These are phyloP conservation scores for Niveomyces coronatus DNA, from an alignment of 2,329 filamentous ascomycete species.

Conservation along the genomic window DNA sequence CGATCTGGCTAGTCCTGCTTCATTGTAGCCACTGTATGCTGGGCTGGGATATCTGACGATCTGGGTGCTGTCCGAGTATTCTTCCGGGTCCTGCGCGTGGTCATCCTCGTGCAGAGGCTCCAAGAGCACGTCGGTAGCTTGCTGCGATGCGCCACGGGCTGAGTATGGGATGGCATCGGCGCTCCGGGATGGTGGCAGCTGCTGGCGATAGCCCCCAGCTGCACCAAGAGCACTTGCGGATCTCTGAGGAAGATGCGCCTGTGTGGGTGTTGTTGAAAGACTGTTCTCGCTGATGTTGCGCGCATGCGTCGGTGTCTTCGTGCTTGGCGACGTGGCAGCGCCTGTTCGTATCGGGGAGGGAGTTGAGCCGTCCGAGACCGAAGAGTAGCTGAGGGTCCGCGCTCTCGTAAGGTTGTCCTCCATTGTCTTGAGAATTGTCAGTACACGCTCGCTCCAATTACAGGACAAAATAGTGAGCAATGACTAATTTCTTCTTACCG, in stretches of 20 bases:
- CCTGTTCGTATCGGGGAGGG: constrained; percentile 38
- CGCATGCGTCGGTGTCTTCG: constrained; percentile 14
- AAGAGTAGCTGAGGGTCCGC: constrained; percentile 46
- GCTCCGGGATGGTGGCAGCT: constrained; percentile 33
- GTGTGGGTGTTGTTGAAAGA: constrained; percentile 12
- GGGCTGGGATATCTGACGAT: constrained; percentile 34
- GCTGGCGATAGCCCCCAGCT: constrained; percentile 47
- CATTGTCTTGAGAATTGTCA: constrained; percentile 67
- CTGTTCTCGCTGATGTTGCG: constrained; percentile 24
- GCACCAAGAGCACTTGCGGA: constrained; percentile 55
- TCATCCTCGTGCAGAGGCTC: constrained; percentile 47
- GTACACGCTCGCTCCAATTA: too few relatives aligned
- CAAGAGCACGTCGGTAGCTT: constrained; percentile 33
- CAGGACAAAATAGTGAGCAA: not conserved
- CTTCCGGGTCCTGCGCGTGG: constrained; percentile 19
- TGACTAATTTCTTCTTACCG: constrained; percentile 44
- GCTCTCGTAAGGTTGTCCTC: constrained; percentile 81
- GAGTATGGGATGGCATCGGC: constrained; percentile 27
- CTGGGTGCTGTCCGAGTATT: constrained; percentile 22
- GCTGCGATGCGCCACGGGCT: constrained; percentile 28
- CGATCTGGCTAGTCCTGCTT: constrained; percentile 49
- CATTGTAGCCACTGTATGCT: constrained; percentile 29
- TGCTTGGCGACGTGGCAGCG: constrained; percentile 16
- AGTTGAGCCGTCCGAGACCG: constrained; percentile 39
- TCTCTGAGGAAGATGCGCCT: constrained; percentile 34